These are phyloP conservation scores for Aureobasidium sp. DNA, from an alignment of 2,329 filamentous ascomycete genomes.

Conservation along the genomic window DNA sequence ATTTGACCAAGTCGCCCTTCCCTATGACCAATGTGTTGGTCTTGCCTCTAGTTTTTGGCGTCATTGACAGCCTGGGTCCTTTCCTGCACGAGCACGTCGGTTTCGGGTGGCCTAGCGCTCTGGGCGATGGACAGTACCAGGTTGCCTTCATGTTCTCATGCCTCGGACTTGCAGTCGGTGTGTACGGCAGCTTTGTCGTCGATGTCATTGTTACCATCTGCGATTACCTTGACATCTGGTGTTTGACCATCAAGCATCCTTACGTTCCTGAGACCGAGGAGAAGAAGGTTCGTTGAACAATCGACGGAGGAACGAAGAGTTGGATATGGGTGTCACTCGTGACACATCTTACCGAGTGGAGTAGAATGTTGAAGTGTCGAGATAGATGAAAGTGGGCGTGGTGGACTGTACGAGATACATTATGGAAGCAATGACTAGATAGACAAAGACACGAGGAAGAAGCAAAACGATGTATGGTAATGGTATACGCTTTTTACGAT, in stretches of 20 bases:
- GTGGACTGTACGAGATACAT: background rate
- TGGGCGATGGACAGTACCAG: constrained; percentile 69
- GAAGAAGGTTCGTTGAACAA: background rate
- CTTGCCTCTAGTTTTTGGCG: constrained; percentile 68
- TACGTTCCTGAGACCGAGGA: constrained; percentile 25
- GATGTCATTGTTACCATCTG: constrained; percentile 97
- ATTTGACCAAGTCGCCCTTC: constrained; percentile 80
- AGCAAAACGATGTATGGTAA: constrained; percentile 7
- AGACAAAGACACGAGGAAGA: background rate
- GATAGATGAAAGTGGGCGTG: background rate
- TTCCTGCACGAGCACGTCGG: constrained; percentile 43
- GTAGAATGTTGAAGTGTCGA: background rate
- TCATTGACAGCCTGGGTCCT: constrained; percentile 74
- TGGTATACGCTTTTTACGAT: constrained; percentile 12
- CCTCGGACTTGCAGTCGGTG: constrained; percentile 73
- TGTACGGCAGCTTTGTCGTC: constrained; percentile 96
- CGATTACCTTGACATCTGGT: constrained; percentile 98
- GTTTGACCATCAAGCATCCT: constrained; percentile 89
- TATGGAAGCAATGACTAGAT: background rate
- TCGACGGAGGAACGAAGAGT: background rate
- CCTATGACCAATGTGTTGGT: constrained; percentile 84
- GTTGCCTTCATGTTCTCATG: constrained; percentile 86
- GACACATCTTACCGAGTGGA: background rate
- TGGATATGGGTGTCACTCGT: background rate
- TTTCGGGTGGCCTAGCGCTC: constrained; percentile 66